Percentiles rank a stretch among this genome's conserved stretches.
These are phyloP conservation scores for Saccharomycopsis babjevae DNA, from an alignment of 805 yeast species.

Conservation along the genomic window DNA sequence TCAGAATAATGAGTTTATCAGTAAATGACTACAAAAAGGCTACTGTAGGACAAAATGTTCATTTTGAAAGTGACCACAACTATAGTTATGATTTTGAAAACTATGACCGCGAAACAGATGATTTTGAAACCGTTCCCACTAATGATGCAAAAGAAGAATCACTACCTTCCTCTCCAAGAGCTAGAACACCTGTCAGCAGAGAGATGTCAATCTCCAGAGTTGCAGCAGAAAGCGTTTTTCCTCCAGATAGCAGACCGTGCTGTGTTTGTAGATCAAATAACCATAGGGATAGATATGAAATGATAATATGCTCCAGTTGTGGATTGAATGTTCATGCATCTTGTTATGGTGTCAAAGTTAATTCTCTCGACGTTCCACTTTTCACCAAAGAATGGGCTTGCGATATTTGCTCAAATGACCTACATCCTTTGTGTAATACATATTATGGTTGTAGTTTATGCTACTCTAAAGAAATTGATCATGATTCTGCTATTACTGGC, in stretches of 20 bases:
- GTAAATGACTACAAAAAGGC: not conserved
- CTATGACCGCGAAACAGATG: conserved; percentile 6
- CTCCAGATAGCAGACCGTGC: conserved; percentile 28
- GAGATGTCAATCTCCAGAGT: not conserved
- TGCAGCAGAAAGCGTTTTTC: not conserved
- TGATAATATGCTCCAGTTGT: conserved; percentile 53
- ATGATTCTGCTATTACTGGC: conserved; percentile 36
- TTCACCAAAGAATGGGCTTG: conserved; percentile 53
- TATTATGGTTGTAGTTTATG: conserved; percentile 62
- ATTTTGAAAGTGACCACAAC: conserved; percentile 5
- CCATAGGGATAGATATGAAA: conserved; percentile 25
- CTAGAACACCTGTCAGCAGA: not conserved
- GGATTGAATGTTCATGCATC: conserved; percentile 58
- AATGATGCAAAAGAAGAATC: not conserved
- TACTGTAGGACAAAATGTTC: not conserved
- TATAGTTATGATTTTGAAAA: conserved; percentile 15
- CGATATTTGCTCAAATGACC: conserved; percentile 65
- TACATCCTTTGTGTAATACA: conserved; percentile 47
- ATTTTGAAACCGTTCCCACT: conserved; percentile 1
- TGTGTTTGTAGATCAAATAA: conserved; percentile 44
- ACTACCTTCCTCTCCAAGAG: conserved; percentile 1
- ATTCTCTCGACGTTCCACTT: conserved; percentile 14
- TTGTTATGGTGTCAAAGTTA: conserved; percentile 49
- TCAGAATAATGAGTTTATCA: not conserved
- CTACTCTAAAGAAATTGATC: conserved; percentile 39